phyloP scores from a whole-genome alignment of 2,329 filamentous ascomycete species.

The Paecilomyces fulvus region DNA sequence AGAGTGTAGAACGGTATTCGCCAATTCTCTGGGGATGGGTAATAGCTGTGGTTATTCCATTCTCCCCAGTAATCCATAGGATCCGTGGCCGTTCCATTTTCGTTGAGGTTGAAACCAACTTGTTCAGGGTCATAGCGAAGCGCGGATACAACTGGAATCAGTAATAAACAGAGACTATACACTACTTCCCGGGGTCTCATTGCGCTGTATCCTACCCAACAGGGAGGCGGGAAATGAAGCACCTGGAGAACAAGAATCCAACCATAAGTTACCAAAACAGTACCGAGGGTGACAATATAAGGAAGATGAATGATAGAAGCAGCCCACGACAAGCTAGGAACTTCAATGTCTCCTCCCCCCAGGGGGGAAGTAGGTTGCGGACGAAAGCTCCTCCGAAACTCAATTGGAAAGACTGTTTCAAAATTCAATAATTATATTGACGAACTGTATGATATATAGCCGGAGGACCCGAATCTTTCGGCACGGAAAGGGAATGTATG shows the following conservation, averaged over 20 bases:
- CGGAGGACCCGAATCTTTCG: neutral
- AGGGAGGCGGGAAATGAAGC: neutral
- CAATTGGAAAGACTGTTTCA: neutral
- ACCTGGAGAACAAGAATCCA: neutral
- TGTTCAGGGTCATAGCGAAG: slow-evolving; percentile 36
- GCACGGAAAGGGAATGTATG: neutral
- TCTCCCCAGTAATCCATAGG: slow-evolving; percentile 48
- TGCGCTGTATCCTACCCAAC: neutral
- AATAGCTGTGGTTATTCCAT: slow-evolving; percentile 41
- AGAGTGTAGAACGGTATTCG: slow-evolving; percentile 54
- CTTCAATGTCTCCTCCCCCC: neutral
- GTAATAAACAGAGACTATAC: neutral
- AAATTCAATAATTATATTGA: neutral
- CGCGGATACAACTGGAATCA: neutral
- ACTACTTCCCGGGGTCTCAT: slow-evolving; percentile 14
- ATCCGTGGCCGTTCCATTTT: slow-evolving; percentile 43
- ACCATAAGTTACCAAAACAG: neutral
- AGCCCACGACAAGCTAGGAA: neutral
- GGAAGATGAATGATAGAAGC: neutral
- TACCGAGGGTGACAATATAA: neutral
- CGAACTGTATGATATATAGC: neutral
- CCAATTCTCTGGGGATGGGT: slow-evolving; percentile 48
- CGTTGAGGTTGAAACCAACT: slow-evolving; percentile 49
- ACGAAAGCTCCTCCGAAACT: neutral
- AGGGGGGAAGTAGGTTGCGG: neutral